Percentiles rank a stretch among this genome's conserved stretches.
These are phyloP conservation scores for Candida maesae DNA, from an alignment of 805 yeast species.

Conservation along the genomic window DNA sequence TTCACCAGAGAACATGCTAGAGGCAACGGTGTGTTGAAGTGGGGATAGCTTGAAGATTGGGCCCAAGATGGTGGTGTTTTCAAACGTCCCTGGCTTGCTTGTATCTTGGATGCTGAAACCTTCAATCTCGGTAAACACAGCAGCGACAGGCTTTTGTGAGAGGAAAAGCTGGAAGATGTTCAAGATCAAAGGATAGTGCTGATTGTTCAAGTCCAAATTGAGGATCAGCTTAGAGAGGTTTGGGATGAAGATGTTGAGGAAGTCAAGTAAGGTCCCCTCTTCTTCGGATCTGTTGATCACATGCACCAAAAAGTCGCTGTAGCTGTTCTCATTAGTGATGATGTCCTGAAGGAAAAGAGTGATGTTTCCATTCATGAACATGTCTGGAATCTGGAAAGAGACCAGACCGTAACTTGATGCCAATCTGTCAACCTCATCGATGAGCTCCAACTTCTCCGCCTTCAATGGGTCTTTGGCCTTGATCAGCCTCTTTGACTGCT, in stretches of 20 bases:
- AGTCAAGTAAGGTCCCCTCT: slow-evolving; percentile 61
- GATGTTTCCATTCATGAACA: slow-evolving; percentile 30
- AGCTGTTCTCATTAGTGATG: slow-evolving; percentile 26
- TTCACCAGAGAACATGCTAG: slow-evolving; percentile 38
- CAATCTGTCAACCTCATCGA: slow-evolving; percentile 46
- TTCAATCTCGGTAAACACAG: slow-evolving; percentile 52
- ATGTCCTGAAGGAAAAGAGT: slow-evolving; percentile 29
- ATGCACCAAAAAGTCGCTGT: slow-evolving; percentile 49
- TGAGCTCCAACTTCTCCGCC: slow-evolving; percentile 35
- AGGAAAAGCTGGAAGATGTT: slow-evolving; percentile 56
- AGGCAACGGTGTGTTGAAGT: slow-evolving; percentile 46
- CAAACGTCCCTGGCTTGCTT: slow-evolving; percentile 49
- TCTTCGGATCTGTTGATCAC: slow-evolving; percentile 56
- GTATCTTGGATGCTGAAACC: slow-evolving; percentile 45
- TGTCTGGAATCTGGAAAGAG: slow-evolving; percentile 63
- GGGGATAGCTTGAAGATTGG: slow-evolving; percentile 77
- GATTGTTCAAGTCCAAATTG: slow-evolving; percentile 42
- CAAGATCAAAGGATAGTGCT: slow-evolving; percentile 49
- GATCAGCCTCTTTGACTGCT: slow-evolving; percentile 39
- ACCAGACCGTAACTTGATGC: slow-evolving; percentile 63
- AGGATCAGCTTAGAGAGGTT: slow-evolving; percentile 34
- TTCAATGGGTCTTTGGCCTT: slow-evolving; percentile 38
- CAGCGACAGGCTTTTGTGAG: slow-evolving; percentile 57
- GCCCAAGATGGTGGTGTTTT: slow-evolving; percentile 66
- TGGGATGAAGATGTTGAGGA: slow-evolving; percentile 47